Evolutionary conservation across 495 filamentous ascomycete genomes (phyloP).

Genomic region (Annulohypoxylon nitens): DNA sequence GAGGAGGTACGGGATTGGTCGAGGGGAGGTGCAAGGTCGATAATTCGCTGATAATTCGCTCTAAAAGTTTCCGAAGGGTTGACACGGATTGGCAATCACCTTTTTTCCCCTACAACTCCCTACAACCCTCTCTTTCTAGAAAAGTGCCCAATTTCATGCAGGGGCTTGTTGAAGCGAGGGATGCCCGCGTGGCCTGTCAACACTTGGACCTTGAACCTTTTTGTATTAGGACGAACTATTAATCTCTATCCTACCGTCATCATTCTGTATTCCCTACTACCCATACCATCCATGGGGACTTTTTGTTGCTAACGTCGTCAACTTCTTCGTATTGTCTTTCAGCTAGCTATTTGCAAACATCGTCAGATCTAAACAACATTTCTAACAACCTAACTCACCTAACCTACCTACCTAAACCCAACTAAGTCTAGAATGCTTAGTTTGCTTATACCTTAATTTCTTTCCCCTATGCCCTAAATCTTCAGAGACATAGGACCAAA

Average conservation of each 20-base stretch:
- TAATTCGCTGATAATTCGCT: slow-evolving; percentile 16
- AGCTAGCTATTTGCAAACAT: not conserved
- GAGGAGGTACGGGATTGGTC: slow-evolving; percentile 41
- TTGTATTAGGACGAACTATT: slow-evolving; percentile 37
- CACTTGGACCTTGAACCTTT: slow-evolving; percentile 38
- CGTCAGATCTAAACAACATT: slow-evolving; percentile 4
- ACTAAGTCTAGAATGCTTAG: slow-evolving; percentile 8
- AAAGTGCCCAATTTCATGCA: slow-evolving; percentile 50
- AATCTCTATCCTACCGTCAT: slow-evolving; percentile 27
- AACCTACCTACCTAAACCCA: slow-evolving; percentile 6
- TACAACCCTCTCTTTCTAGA: slow-evolving; percentile 37
- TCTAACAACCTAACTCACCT: slow-evolving; percentile 8
- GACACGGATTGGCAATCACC: slow-evolving; percentile 23
- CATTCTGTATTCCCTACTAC: slow-evolving; percentile 19
- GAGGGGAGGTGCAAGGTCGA: not conserved
- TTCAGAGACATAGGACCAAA: not conserved
- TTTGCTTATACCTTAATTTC: slow-evolving; percentile 5
- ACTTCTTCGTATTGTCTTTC: not conserved
- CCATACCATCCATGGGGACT: not conserved
- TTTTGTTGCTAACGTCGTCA: not conserved
- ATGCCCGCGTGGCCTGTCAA: slow-evolving; percentile 37
- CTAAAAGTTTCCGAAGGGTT: slow-evolving; percentile 31
- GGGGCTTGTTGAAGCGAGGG: slow-evolving; percentile 40
- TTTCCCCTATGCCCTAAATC: slow-evolving; percentile 31
- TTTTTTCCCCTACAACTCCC: slow-evolving; percentile 25